Percentiles rank a stretch among this genome's conserved stretches.
These are phyloP conservation scores for Luzula sylvatica DNA, from an alignment of 176 grass and related monocot genomes.

Conservation along the genomic window DNA sequence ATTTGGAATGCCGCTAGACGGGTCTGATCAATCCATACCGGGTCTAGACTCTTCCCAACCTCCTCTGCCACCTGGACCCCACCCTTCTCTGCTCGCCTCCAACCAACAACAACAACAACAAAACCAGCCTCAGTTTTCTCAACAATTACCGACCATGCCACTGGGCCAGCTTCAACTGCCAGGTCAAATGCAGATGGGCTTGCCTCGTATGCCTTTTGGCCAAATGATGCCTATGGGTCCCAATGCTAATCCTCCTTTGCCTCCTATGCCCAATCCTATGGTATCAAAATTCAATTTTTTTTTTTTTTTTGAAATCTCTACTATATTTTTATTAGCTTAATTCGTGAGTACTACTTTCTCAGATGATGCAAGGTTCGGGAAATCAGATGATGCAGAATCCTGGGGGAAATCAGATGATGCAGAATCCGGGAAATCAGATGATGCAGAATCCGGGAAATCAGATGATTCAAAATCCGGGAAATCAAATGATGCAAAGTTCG, in stretches of 20 bases:
- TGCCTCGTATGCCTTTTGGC: conserved; percentile 32
- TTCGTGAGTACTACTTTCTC: background rate
- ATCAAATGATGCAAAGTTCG: conserved; percentile 53
- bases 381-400: conserved; percentile 85
- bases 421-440: conserved; percentile 71
- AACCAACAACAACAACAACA: conserved; percentile 83
- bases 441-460: conserved; percentile 69
- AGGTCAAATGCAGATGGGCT: conserved; percentile 41
- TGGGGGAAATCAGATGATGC: no score
- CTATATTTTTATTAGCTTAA: background rate
- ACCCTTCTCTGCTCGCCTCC: conserved; percentile 78
- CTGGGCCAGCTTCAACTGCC: conserved; percentile 58
- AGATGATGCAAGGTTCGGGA: conserved; percentile 51
- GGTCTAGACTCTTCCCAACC: conserved; percentile 55
- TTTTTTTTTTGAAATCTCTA: background rate
- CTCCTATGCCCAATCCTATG: conserved; percentile 74
- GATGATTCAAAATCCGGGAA: conserved; percentile 37
- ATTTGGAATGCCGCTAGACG: conserved; percentile 73
- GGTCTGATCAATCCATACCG: conserved; percentile 58
- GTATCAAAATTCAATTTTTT: conserved; percentile 40
- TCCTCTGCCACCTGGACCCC: conserved; percentile 87
- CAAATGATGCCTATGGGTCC: conserved; percentile 33
- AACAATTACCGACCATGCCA: conserved; percentile 41
- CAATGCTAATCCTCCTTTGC: conserved; percentile 59
- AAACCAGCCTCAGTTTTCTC: conserved; percentile 63